Evolutionary conservation across 1,284 basidiomycete genomes (phyloP).

Genomic region (Ustilago tritici): DNA sequence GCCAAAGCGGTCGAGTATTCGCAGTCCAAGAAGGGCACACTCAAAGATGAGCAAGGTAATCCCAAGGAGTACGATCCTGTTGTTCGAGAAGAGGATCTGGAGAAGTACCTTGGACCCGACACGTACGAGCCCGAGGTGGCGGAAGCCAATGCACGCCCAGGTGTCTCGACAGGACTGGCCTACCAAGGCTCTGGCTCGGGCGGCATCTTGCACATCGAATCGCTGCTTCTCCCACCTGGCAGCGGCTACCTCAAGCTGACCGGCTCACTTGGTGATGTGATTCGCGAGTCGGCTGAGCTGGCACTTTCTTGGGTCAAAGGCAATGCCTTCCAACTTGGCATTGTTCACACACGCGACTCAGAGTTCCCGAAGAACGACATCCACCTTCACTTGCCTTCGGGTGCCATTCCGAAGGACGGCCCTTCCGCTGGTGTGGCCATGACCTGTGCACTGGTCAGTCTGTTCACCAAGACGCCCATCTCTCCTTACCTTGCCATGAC

Average conservation of each 20-base stretch:
- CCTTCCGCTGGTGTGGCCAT: conserved; percentile 86
- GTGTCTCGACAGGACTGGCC: conserved; percentile 83
- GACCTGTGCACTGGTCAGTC: conserved; percentile 84
- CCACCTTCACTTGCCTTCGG: conserved; percentile 87
- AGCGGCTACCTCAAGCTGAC: conserved; percentile 80
- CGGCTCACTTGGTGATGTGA: conserved; percentile 78
- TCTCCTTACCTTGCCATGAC: conserved; percentile 67
- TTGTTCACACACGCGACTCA: conserved; percentile 77
- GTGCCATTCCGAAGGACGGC: conserved; percentile 90
- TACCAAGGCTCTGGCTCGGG: conserved; percentile 90
- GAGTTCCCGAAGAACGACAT: conserved; percentile 85
- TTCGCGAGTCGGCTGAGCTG: conserved; percentile 88
- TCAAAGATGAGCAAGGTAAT: conserved; percentile 54
- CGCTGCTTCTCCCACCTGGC: conserved; percentile 78
- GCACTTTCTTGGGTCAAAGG: conserved; percentile 78
- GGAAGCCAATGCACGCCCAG: conserved; percentile 79
- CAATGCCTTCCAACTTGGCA: conserved; percentile 82
- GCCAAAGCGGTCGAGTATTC: conserved; percentile 79
- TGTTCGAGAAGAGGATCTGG: conserved; percentile 81
- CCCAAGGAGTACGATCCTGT: conserved; percentile 74
- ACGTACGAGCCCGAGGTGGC: conserved; percentile 84
- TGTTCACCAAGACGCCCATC: conserved; percentile 78
- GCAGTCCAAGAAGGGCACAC: conserved; percentile 75
- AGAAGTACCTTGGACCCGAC: conserved; percentile 83
- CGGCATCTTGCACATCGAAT: conserved; percentile 85